These are phyloP conservation scores for Gossypium bickii DNA, from an alignment of 345 rosid genomes.

Conservation along the genomic window DNA sequence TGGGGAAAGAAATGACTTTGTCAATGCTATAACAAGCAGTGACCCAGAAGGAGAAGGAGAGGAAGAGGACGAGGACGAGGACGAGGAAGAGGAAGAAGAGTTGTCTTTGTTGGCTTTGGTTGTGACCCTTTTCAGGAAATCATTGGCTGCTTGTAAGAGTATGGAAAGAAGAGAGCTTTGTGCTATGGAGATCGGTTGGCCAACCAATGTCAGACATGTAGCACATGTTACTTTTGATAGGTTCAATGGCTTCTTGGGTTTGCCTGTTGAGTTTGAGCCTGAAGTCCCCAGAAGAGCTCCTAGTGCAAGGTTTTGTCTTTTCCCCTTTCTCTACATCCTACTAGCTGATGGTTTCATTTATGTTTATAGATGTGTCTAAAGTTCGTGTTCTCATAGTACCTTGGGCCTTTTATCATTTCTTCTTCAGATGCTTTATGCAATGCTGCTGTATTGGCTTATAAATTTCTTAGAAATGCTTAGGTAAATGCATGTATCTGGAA, in stretches of 20 bases:
- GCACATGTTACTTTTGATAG: slow-evolving; percentile 94
- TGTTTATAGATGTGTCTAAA: too few relatives aligned
- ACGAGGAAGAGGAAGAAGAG: slow-evolving; percentile 45
- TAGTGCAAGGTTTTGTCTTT: slow-evolving; percentile 63
- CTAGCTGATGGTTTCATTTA: too few relatives aligned
- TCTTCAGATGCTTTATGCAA: neutral
- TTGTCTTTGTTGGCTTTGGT: slow-evolving; percentile 66
- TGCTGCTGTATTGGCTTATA: neutral
- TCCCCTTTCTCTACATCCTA: neutral
- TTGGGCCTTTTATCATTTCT: too few relatives aligned
- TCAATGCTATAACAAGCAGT: slow-evolving; percentile 10
- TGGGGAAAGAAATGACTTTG: slow-evolving; percentile 23
- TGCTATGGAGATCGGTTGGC: slow-evolving; percentile 81
- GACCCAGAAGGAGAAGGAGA: slow-evolving; percentile 21
- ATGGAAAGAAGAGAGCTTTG: slow-evolving; percentile 47
- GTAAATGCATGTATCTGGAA: neutral
- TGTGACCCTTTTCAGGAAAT: slow-evolving; percentile 62
- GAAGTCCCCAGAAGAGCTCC: slow-evolving; percentile 80
- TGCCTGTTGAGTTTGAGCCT: slow-evolving; percentile 89
- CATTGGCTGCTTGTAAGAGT: slow-evolving; percentile 58
- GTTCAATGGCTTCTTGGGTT: slow-evolving; percentile 84
- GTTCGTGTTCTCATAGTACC: too few relatives aligned
- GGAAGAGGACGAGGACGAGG: slow-evolving; percentile 13
- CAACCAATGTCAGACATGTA: slow-evolving; percentile 77
- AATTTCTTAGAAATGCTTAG: neutral